These are phyloP conservation scores for Isabelozyma heimii DNA, from an alignment of 805 yeast genomes.

Conservation along the genomic window DNA sequence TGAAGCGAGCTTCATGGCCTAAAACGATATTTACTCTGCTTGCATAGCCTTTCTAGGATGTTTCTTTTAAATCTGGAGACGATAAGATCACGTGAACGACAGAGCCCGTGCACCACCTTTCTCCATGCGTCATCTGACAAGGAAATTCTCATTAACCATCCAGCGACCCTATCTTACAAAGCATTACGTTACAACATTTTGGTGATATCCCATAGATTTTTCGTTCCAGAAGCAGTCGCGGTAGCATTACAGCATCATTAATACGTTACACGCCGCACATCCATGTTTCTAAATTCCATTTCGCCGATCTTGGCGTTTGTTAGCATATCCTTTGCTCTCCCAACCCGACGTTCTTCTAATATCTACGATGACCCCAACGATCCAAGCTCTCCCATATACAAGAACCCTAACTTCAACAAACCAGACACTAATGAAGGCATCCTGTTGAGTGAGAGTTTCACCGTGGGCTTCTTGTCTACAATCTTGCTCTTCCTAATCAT, in stretches of 20 bases:
- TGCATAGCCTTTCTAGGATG: no score
- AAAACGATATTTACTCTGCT: no score
- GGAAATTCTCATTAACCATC: no score
- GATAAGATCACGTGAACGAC: no score
- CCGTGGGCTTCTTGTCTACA: background rate
- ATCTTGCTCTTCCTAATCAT: background rate
- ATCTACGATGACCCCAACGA: background rate
- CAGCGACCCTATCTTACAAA: no score
- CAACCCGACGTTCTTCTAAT: background rate
- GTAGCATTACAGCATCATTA: background rate
- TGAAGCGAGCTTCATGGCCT: no score
- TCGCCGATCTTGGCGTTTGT: background rate
- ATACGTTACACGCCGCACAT: background rate
- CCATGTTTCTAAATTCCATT: background rate
- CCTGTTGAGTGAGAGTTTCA: background rate
- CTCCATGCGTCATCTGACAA: no score
- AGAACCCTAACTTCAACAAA: background rate
- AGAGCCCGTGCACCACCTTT: no score
- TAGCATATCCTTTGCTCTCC: background rate
- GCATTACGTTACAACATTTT: no score
- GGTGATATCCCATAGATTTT: no score
- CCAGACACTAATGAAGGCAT: background rate
- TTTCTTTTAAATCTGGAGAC: no score
- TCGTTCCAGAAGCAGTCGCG: no score
- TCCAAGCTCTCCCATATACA: background rate